Percentiles rank a stretch among this genome's conserved stretches.
These are phyloP conservation scores for Hericium rajendrae DNA, from an alignment of 768 basidiomycete species.

Conservation along the genomic window DNA sequence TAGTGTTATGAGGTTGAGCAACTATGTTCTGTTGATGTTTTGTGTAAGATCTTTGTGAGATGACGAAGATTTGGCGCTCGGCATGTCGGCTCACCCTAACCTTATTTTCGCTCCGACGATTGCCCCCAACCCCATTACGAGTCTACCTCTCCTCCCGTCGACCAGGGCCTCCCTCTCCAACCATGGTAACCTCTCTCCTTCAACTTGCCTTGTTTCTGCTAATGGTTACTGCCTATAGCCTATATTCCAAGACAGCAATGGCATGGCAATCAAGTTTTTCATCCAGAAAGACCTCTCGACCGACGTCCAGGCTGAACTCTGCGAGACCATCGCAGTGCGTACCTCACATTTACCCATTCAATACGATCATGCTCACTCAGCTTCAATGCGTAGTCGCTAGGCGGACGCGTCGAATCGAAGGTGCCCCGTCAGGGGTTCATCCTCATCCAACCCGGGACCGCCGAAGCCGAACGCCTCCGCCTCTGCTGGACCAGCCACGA, in stretches of 20 bases:
- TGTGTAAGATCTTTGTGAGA: neutral
- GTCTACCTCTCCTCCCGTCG: slow-evolving; percentile 4
- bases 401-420: slow-evolving; percentile 69
- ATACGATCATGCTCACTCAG: neutral
- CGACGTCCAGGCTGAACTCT: slow-evolving; percentile 60
- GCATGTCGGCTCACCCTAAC: slow-evolving; percentile 11
- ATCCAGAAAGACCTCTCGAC: slow-evolving; percentile 70
- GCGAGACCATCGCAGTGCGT: slow-evolving; percentile 63
- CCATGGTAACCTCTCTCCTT: slow-evolving; percentile 8
- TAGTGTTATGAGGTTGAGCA: neutral
- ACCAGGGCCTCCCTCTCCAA: neutral
- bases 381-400: slow-evolving; percentile 40
- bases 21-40: neutral
- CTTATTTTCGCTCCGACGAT: slow-evolving; percentile 16
- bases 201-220: neutral
- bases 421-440: slow-evolving; percentile 72
- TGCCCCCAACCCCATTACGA: slow-evolving; percentile 18
- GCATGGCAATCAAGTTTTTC: slow-evolving; percentile 72
- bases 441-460: slow-evolving; percentile 55
- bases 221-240: slow-evolving; percentile 30
- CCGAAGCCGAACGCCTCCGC: slow-evolving; percentile 67
- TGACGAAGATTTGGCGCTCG: neutral
- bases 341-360: neutral
- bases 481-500: slow-evolving; percentile 63
- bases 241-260: slow-evolving; percentile 62